Evolutionary conservation across 352 stramenopile genomes (phyloP), one percentile per base, ranked within the genome.

Genomic region (Phytopythium mirpurense): DNA sequence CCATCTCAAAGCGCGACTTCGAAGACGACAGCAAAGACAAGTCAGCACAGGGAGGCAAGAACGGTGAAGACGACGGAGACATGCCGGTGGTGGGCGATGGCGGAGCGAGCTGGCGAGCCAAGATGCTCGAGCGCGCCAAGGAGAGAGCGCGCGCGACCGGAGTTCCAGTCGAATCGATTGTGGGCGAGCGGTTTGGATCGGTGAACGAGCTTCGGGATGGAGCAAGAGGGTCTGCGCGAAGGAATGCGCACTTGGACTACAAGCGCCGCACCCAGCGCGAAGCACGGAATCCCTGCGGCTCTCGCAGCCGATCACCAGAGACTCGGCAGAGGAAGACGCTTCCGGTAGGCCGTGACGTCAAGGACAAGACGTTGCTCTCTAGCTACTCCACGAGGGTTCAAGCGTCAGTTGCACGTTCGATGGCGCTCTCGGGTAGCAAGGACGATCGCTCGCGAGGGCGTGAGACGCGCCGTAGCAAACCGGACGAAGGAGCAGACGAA

Each of bases 71-170:
- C 9, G 50, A 58, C 0, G 57, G 49, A 7, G 55, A 67, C 0
- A 53, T 68, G 43, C 69, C 70, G 16, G 24, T 83, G 14, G 72
- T 88, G 38, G 83, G 83, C 7, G 81, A 94, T 36, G 79, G 81
- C 31, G 83, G 83, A 6, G 83, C 83, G 18, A 94, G 83, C 54
- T 94, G 83, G 83, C 73, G 80, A 15, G 73, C 70, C 8, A 94
- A 94, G 44, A 92, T 92, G 83, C 70, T 94, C 4, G 74, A 86
- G 54, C 69, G 79, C 46, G 83, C 83, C 0, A 72, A 86, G 51
- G 68, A 87, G 16, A 72, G 74, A 15, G 83, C 83, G 7, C 59
- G 67, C 1, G 59, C 67, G 42, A 88, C 75, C 1, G 83, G 81
- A 1, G 56, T 72, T 23, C 48, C 67, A 1, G 52, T 94, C 5